These are phyloP conservation scores for Fraxinus baroniana DNA, from an alignment of 305 asterid species.

Conservation along the genomic window DNA sequence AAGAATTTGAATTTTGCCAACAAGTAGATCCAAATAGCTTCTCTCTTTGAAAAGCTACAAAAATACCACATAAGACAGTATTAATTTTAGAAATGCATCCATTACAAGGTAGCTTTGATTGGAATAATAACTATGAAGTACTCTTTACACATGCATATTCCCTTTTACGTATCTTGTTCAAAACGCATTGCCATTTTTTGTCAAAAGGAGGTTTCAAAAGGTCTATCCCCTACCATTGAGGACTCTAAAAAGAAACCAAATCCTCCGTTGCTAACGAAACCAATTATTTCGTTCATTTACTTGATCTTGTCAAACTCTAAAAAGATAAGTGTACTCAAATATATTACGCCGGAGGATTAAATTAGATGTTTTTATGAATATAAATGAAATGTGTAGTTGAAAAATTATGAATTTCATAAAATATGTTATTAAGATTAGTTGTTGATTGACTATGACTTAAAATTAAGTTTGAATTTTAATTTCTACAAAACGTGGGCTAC, in stretches of 20 bases:
- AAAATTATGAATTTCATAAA: not conserved
- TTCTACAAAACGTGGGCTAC: not conserved
- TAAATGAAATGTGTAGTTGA: not conserved
- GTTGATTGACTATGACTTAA: not conserved
- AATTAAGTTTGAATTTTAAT: not conserved
- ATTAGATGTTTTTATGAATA: no score
- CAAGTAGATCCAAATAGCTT: not conserved
- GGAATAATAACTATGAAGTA: not conserved
- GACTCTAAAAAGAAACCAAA: not conserved
- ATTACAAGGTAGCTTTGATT: not conserved
- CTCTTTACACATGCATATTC: not conserved
- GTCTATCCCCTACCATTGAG: not conserved
- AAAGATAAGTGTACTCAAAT: not conserved
- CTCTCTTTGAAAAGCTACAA: not conserved
- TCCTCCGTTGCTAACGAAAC: not conserved
- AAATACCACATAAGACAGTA: not conserved
- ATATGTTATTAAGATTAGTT: no score
- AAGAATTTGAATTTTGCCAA: not conserved
- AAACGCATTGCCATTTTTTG: not conserved
- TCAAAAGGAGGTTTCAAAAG: not conserved
- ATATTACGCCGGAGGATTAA: not conserved
- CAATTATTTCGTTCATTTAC: not conserved
- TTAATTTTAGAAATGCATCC: not conserved
- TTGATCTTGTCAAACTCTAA: not conserved
- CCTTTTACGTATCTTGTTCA: not conserved